A percentile compares a stretch with the other conserved stretches of the same genome.
These are phyloP conservation scores for Pythium plurisporium DNA, from an alignment of 352 stramenopile genomes.

Conservation along the genomic window DNA sequence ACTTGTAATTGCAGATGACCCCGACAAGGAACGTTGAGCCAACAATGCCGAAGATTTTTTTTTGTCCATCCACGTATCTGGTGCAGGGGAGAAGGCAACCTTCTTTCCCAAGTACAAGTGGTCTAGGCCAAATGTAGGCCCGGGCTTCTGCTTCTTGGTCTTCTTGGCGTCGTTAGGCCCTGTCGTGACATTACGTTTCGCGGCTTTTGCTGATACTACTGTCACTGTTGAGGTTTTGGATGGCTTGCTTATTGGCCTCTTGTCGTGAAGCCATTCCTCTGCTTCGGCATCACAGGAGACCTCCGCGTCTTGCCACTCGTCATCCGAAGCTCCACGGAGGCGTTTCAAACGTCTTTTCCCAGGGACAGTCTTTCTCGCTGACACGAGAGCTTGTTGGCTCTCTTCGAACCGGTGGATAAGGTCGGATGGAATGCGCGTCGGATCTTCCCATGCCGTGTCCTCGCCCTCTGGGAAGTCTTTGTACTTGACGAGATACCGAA, in stretches of 20 bases:
- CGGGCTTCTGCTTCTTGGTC: not conserved
- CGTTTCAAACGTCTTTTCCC: slow-evolving; percentile 1
- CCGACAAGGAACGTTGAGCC: not conserved
- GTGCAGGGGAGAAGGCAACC: slow-evolving; percentile 1
- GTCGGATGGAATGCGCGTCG: not conserved
- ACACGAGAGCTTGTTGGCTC: not conserved
- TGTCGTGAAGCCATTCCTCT: not conserved
- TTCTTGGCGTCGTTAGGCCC: not conserved
- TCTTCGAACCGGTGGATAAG: not conserved
- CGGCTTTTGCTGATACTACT: not conserved
- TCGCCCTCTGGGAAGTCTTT: not conserved
- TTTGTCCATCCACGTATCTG: not conserved
- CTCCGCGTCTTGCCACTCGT: not conserved
- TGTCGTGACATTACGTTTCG: not conserved
- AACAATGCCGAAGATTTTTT: slow-evolving; percentile 1
- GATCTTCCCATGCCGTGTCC: slow-evolving; percentile 2
- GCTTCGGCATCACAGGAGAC: too few relatives aligned
- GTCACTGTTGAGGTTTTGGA: not conserved
- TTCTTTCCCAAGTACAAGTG: not conserved
- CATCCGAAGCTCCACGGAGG: not conserved
- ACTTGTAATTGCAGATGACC: slow-evolving; percentile 3
- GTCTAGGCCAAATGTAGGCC: not conserved
- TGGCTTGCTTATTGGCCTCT: not conserved
- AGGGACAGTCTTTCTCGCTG: not conserved
- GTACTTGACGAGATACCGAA: slow-evolving; percentile 1